Percentiles rank a stretch among this genome's conserved stretches.
Evolutionary conservation across 805 yeast genomes (phyloP).

Genomic region (Candida peoriensis): DNA sequence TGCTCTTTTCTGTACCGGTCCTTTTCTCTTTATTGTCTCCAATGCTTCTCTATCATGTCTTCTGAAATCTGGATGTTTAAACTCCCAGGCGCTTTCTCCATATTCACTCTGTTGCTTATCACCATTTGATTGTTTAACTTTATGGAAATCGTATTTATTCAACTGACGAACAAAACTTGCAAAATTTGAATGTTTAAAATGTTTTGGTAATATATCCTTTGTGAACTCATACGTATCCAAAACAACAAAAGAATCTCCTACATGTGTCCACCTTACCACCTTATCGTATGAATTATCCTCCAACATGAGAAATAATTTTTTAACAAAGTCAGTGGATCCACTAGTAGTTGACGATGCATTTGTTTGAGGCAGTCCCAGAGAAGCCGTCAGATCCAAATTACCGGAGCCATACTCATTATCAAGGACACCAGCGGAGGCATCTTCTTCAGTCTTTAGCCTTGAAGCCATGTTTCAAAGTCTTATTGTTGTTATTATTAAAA

Average conservation of each 20-base stretch:
- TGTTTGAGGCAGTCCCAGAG: slow-evolving; percentile 17
- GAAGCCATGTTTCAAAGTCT: too few relatives aligned
- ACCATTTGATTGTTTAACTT: slow-evolving; percentile 72
- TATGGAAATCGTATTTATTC: slow-evolving; percentile 96
- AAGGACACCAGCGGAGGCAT: background rate
- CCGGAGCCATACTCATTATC: too few relatives aligned
- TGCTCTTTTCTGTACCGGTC: slow-evolving; percentile 50
- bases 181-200: slow-evolving; percentile 92
- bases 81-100: slow-evolving; percentile 89
- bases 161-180: slow-evolving; percentile 93
- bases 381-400: slow-evolving; percentile 15
- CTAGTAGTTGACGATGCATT: slow-evolving; percentile 24
- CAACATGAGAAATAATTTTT: slow-evolving; percentile 76
- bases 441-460: slow-evolving; percentile 11
- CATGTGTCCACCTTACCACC: slow-evolving; percentile 79
- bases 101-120: slow-evolving; percentile 50
- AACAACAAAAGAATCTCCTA: slow-evolving; percentile 86
- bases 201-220: slow-evolving; percentile 80
- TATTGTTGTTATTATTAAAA: too few relatives aligned
- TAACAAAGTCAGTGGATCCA: slow-evolving; percentile 74
- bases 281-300: slow-evolving; percentile 72
- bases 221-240: slow-evolving; percentile 88
- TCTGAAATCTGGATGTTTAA: slow-evolving; percentile 84
- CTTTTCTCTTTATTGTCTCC: slow-evolving; percentile 83
- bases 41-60: slow-evolving; percentile 72